phyloP scores from a whole-genome alignment of 2,329 filamentous ascomycete genomes.

The Stachybotrys elegans region DNA sequence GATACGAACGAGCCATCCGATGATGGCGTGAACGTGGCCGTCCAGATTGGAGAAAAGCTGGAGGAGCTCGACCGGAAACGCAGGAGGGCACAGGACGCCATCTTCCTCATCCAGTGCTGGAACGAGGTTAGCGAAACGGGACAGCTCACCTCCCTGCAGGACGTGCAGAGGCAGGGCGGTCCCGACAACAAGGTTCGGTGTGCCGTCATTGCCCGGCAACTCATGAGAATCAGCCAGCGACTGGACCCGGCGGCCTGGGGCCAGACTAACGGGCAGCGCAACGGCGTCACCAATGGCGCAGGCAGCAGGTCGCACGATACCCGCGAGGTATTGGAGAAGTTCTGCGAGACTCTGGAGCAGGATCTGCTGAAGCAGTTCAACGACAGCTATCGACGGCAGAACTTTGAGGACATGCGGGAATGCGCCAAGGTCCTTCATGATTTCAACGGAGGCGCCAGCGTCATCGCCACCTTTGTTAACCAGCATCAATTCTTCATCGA shows the following conservation, averaged over 20 bases:
- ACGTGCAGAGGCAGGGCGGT: constrained; percentile 77
- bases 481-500: constrained; percentile 99
- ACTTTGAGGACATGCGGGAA: constrained; percentile 97
- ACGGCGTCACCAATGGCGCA: constrained; percentile 44
- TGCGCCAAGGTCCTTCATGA: constrained; percentile 91
- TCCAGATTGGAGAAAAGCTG: constrained; percentile 88
- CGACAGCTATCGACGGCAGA: constrained; percentile 89
- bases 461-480: constrained; percentile 94
- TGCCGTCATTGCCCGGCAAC: constrained; percentile 86
- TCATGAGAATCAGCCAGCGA: constrained; percentile 90
- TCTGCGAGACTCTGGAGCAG: constrained; percentile 91
- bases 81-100: constrained; percentile 84
- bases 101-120: constrained; percentile 96
- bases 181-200: constrained; percentile 92
- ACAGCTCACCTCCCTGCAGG: constrained; percentile 79
- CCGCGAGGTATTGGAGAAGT: constrained; percentile 90
- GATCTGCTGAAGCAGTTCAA: constrained; percentile 95
- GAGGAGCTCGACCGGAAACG: constrained; percentile 93
- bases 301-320: constrained; percentile 56
- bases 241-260: constrained; percentile 75
- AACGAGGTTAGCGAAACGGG: constrained; percentile 89
- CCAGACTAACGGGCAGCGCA: constrained; percentile 50
- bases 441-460: constrained; percentile 92
- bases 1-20: constrained; percentile 33
- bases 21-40: constrained; percentile 78